These are phyloP conservation scores for Mallotus japonicus DNA, from an alignment of 441 rosid species.

Conservation along the genomic window DNA sequence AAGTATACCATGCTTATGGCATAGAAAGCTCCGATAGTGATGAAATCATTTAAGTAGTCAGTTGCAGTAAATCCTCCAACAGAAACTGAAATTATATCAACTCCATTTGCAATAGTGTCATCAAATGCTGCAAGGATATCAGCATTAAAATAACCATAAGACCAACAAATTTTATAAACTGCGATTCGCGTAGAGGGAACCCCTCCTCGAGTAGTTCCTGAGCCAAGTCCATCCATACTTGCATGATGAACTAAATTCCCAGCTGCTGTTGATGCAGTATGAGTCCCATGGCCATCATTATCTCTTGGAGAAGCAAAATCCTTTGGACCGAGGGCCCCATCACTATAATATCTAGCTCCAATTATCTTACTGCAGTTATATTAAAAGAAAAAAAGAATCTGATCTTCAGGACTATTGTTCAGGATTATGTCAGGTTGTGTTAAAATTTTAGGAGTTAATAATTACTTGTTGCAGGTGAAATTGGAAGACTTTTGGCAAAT, in stretches of 20 bases:
- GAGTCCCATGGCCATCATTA: constrained; percentile 43
- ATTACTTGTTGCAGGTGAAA: constrained; percentile 65
- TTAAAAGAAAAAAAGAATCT: background rate
- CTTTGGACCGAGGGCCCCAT: background rate
- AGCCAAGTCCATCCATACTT: constrained; percentile 29
- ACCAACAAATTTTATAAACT: constrained; percentile 48
- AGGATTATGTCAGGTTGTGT: too few relatives aligned
- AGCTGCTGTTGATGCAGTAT: constrained; percentile 41
- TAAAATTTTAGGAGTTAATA: too few relatives aligned
- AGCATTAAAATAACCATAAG: constrained; percentile 34
- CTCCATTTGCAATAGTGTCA: constrained; percentile 53
- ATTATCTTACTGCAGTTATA: constrained; percentile 34
- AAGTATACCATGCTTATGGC: constrained; percentile 40
- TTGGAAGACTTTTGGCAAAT: constrained; percentile 38
- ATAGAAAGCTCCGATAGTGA: constrained; percentile 42
- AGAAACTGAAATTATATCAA: constrained; percentile 42
- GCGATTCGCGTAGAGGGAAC: constrained; percentile 46
- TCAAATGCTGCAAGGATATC: constrained; percentile 51
- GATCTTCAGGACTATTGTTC: too few relatives aligned
- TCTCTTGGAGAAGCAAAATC: constrained; percentile 42
- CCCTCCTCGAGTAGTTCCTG: constrained; percentile 42
- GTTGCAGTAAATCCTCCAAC: constrained; percentile 22
- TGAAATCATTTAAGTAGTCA: constrained; percentile 32
- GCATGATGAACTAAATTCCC: constrained; percentile 28
- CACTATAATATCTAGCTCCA: constrained; percentile 40